phyloP scores from a whole-genome alignment of 306 rosid genomes.

The Vigna trinervia region DNA sequence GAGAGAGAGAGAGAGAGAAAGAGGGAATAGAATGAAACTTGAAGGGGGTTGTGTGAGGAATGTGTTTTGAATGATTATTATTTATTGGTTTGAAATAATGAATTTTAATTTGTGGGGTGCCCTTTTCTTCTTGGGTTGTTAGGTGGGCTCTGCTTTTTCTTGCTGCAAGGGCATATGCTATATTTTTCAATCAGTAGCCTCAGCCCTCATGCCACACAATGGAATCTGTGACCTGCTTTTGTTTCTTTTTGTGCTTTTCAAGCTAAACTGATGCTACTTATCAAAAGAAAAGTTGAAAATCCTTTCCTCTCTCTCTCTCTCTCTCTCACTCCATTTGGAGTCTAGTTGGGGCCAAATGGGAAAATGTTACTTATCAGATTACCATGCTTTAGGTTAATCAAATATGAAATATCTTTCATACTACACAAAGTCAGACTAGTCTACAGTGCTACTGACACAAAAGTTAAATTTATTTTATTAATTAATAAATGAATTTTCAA shows the following conservation, averaged over 20 bases:
- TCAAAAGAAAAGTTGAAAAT: constrained; percentile 37
- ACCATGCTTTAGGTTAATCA: neutral
- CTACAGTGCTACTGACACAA: neutral
- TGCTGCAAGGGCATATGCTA: constrained; percentile 59
- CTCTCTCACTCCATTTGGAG: constrained; percentile 27
- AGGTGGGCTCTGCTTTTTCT: constrained; percentile 72
- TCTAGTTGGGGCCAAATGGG: neutral
- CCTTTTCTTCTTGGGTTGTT: constrained; percentile 49
- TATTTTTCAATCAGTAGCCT: constrained; percentile 43
- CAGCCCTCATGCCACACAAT: constrained; percentile 48
- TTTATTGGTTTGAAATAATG: constrained; percentile 33
- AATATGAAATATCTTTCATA: neutral
- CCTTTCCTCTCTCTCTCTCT: constrained; percentile 29
- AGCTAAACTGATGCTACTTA: constrained; percentile 47
- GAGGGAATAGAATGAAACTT: constrained; percentile 17
- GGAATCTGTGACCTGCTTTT: constrained; percentile 60
- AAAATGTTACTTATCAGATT: neutral
- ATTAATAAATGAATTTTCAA: neutral
- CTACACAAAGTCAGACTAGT: constrained; percentile 42
- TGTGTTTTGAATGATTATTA: constrained; percentile 32
- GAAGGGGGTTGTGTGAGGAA: constrained; percentile 17
- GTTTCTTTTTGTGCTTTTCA: constrained; percentile 54
- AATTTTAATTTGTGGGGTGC: constrained; percentile 40
- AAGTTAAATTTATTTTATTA: neutral
- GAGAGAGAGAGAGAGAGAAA: constrained; percentile 5